Evolutionary conservation across 2,329 filamentous ascomycete species (phyloP), one percentile per base, ranked within the genome.

Genomic region (Penicillium concentricum): DNA sequence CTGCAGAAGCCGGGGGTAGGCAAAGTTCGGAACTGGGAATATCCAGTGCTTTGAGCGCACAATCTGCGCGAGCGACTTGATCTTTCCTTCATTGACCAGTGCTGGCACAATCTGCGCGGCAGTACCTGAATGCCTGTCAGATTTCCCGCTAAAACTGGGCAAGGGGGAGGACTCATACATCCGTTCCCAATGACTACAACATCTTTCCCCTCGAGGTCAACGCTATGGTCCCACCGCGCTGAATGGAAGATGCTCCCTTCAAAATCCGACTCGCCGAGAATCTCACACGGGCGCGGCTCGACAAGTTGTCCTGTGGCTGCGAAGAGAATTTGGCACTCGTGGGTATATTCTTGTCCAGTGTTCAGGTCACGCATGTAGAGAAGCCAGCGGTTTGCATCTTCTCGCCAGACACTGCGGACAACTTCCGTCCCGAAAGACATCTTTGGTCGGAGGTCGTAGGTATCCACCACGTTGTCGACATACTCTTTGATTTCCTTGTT

Each of bases 1-100:
- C 46, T 78, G 77, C 1, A 84, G 60, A 0, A 80, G 74, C 0
- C 82, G 81, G 0, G 85, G 55, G n/a, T 74, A 71, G 12, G 65
- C 70, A 61, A 83, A 74, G 15, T 69, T 61, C 0, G 65, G n/a
- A 16, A 70, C 68, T 1, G 79, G 78, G 2, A 79, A 75, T 0
- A 84, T 77, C 82, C 83, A 85, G 7, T 83, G 83, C 8, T 82
- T 80, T 6, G 79, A 79, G 22, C 82, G 74, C 76, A 85, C 79
- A 6, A 86, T 66, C 60, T 86, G 83, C 0, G 81, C 83, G 1
- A 86, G 76, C 5, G 79, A 79, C 61, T 80, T 83, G n/a, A 24
- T 37, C 10, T 9, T 78, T 20, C 44, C 79, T 28, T 77, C 77
- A 49, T 77, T 71, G 2, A 76, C 56, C 5, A 69, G 44, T 10